Conservation (phyloP, 2,329 filamentous ascomycete species). For the Microdochium bolleyi region DNA sequence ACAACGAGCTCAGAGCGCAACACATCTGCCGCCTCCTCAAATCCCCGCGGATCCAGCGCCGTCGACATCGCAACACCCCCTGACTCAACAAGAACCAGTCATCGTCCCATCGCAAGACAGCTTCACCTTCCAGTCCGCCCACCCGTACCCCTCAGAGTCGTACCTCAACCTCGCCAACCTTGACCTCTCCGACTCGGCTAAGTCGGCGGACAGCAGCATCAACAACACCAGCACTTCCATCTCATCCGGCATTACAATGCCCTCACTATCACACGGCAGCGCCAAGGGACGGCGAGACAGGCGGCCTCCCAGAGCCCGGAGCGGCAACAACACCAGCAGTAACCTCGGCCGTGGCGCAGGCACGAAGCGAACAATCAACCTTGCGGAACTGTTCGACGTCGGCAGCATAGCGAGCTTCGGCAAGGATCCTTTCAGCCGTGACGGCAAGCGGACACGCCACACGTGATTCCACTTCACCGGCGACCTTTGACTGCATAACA, state of each 20-base stretch:
- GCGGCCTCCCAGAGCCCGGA: constrained; percentile 10
- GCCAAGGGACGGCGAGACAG: constrained; percentile 8
- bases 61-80: constrained; percentile 11
- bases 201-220: constrained; percentile 29
- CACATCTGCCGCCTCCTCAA: constrained; percentile 22
- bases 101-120: constrained; percentile 47
- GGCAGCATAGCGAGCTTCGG: constrained; percentile 49
- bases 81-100: constrained; percentile 23
- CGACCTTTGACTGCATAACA: background rate
- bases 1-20: constrained; percentile 36
- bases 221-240: constrained; percentile 17
- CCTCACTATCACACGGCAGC: constrained; percentile 3
- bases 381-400: constrained; percentile 69
- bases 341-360: constrained; percentile 58
- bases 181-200: constrained; percentile 43
- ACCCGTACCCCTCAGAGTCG: constrained; percentile 48
- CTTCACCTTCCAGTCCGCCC: constrained; percentile 63
- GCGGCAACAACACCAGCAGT: constrained; percentile 10
- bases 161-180: constrained; percentile 56
- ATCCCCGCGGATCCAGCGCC: constrained; percentile 28
- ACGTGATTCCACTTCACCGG: constrained; percentile 15
- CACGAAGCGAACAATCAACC: constrained; percentile 64
- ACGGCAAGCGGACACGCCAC: constrained; percentile 43
- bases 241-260: constrained; percentile 6
- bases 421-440: constrained; percentile 48